Base-by-base conservation (phyloP, 805 yeast genomes). In the Phaffomyces antillensis region DNA sequence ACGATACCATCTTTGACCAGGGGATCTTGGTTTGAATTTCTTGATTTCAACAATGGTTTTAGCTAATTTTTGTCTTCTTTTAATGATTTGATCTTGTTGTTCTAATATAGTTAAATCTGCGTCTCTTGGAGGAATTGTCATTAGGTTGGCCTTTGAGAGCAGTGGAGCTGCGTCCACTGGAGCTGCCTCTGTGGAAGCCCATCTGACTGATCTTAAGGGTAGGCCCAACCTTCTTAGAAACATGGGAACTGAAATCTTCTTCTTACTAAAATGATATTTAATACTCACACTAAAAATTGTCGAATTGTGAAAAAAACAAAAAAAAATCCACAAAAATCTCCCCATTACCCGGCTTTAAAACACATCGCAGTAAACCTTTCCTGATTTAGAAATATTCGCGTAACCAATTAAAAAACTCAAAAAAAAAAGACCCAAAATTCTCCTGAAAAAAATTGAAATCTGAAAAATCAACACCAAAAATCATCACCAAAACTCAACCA, bases 1-100 rank as follows among this genome's bases (percentile, higher is more conserved):
- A 56, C 88, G 77, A 72, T 78, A 87, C 88, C 96, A 88, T 58
- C 95, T 77, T 50, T 87, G 66, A 60, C 95, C 90, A 0, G 96
- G 96, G 39, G 93, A 83, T 25, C 80, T 76, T 40, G 93, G 91
- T 55, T 87, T 87, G 57, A 79, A 77, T 49, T 76, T 74, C 64
- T 85, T 87, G 72, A 89, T 72, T 54, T 75, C 75, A 28, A 85
- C 87, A 48, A 76, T 76, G 37, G 83, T 81, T 60, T 81, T 78
- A 44, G 86, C 76, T 51, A 86, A 72, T 61, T 81, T 82, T 39
- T 86, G 72, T 66, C 89, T 93, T 63, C 83, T 75, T 52, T 75
- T 76, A 54, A 83, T 77, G 51, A 79, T 72, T 47, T 69, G 76
- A 65, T 89, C 96, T 69, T 85, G 93, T 56, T 71, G 71, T 65